These are phyloP conservation scores for Mycena amicta DNA, from an alignment of 768 basidiomycete species.

Conservation along the genomic window DNA sequence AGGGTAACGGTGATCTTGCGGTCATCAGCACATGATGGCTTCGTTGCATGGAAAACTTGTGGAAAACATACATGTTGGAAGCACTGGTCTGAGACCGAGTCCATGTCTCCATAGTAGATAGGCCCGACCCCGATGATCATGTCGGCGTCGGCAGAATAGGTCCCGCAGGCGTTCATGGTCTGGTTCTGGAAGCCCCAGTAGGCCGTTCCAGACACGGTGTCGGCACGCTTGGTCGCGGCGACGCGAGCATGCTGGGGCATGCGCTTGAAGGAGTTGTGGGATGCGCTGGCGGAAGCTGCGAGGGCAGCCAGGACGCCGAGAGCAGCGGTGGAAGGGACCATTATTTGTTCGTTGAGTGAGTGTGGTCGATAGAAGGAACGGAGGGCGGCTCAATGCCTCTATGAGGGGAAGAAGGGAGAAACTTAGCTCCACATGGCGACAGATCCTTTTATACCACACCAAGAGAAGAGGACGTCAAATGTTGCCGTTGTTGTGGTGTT, in stretches of 20 bases:
- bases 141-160: conserved; percentile 17
- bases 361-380: conserved; percentile 13
- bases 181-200: conserved; percentile 25
- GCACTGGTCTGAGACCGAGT: conserved; percentile 15
- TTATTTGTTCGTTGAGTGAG: conserved; percentile 15
- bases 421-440: conserved; percentile 6
- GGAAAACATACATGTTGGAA: conserved; percentile 15
- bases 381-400: conserved; percentile 8
- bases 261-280: conserved; percentile 12
- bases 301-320: conserved; percentile 19
- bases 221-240: conserved; percentile 8
- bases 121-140: conserved; percentile 23
- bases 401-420: conserved; percentile 3
- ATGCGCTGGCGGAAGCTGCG: conserved; percentile 18
- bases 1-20: conserved; percentile 21
- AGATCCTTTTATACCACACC: conserved; percentile 5
- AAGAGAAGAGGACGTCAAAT: background rate
- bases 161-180: conserved; percentile 22
- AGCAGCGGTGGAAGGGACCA: conserved; percentile 12
- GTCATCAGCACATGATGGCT: background rate
- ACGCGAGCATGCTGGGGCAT: conserved; percentile 12
- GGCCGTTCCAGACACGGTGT: conserved; percentile 9
- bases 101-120: conserved; percentile 20
- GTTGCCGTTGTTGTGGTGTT: background rate
- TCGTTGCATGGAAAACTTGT: background rate